Base-by-base conservation (phyloP, 306 rosid genomes). In the Malus asiatica region DNA sequence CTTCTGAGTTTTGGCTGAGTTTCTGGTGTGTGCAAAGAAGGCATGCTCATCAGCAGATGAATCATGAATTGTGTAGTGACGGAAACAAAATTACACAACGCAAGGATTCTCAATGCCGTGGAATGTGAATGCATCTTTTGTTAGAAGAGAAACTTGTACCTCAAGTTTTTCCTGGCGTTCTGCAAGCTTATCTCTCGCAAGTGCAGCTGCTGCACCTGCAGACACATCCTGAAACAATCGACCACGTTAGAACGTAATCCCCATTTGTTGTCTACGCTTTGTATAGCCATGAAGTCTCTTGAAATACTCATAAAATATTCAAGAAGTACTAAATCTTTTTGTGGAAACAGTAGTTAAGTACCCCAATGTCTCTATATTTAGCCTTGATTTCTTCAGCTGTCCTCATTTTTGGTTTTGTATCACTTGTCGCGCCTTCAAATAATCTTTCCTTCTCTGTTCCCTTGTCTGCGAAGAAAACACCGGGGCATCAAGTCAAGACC, bases 381-480 rank as follows among this genome's bases (percentile, higher is more conserved):
- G 97, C 98, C 86, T 84, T 91, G 67, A 91, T 82, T 88, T 93
- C 98, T 30, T 89, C 98, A 19, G 96, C 82, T 55, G 96, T 93
- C 78, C 96, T 90, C 68, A 38, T 67, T 78, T 58, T 91, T 55
- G 97, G 93, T 59, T 87, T 76, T 30, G 85, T 65, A 77, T 82
- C 83, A 32, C 80, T 76, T 71, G 84, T 58, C 64, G 82, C 77
- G 25, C 84, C 90, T 77, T 83, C 93, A 76, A 93, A 44, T 80
- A 91, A 73, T 83, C 78, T 93, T 64, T 83, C 75, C 76, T 79
- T 83, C 83, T 91, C 94, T 18, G 89, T 83, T 77, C 51, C 90
- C 77, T 87, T 88, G 63, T 77, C 96, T 91, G 87, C 79, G 19
- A 82, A 76, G 68, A 72, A 79, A 66, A 46, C 79, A 72, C 61